A percentile compares a stretch with the other conserved stretches of the same genome.
phyloP scores from a whole-genome alignment of 345 rosid species.

The Moricandia moricandioides region DNA sequence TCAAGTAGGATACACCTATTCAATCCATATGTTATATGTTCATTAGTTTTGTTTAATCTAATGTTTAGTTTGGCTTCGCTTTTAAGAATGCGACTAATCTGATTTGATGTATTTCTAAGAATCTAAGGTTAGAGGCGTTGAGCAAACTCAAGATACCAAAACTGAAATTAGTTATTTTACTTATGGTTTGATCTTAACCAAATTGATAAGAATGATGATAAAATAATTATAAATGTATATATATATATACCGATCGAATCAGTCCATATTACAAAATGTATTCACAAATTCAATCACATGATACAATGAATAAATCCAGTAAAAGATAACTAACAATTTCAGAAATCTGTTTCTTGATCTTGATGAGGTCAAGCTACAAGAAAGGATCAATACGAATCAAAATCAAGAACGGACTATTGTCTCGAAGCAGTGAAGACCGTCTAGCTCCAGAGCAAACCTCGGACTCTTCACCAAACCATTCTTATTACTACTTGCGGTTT shows the following conservation, averaged over 20 bases:
- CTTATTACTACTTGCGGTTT: constrained; percentile 18
- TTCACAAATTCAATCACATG: constrained; percentile 6
- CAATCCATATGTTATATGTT: neutral
- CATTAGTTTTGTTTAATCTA: neutral
- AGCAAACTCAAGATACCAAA: neutral
- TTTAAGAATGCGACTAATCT: neutral
- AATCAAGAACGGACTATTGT: constrained; percentile 47
- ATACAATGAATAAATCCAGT: constrained; percentile 25
- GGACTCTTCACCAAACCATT: constrained; percentile 31
- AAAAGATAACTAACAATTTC: neutral
- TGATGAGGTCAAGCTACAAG: constrained; percentile 3
- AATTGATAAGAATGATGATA: neutral
- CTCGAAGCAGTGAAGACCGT: constrained; percentile 72
- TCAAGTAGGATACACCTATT: neutral
- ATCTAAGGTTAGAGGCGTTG: neutral
- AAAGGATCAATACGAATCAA: neutral
- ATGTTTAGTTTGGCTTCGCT: neutral
- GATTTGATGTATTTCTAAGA: neutral
- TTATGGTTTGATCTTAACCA: neutral
- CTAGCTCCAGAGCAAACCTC: constrained; percentile 57
- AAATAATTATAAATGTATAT: neutral
- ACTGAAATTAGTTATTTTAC: neutral
- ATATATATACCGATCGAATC: neutral
- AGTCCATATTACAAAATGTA: constrained; percentile 8
- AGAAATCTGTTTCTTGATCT: constrained; percentile 7